Evolutionary conservation across 768 basidiomycete genomes (phyloP), one percentile per base, ranked within the genome.

Genomic region (Lenzites betulinus): DNA sequence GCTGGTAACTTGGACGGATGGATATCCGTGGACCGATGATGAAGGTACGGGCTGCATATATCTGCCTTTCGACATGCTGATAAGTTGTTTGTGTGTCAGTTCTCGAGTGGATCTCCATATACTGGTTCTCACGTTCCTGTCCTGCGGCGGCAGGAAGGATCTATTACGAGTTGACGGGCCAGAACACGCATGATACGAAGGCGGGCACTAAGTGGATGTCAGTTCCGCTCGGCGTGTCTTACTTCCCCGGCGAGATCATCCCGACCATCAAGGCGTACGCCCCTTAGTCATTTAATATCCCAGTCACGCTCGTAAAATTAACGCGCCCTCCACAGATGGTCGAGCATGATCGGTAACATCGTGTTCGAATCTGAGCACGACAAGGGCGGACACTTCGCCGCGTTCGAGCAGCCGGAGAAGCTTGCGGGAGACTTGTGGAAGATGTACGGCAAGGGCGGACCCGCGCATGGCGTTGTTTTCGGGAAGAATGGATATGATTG

Each of bases 1-100:
- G 55, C 66, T 68, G 22, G 63, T 71, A 2, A 38, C 20, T 1
- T 73, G 71, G 75, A 63, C 74, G 0, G 84, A 86, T 63, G 62
- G 67, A 1, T 85, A 87, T 67, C 76, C 77, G 0, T 87, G 85
- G 84, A 74, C 75, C 12, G 82, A 83, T 48, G 84, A 86, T 26
- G 82, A 86, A 72, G 75, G 86, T 80, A n/a, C 2, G 39, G 7
- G 22, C 23, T 30, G 15, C 51, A 12, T 46, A 7, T 13, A 11
- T 51, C 16, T 9, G 20, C 7, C 7, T 51, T 13, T 15, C 33
- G 3, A 11, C 23, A 35, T 30, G 46, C 26, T 50, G 33, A 23
- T 16, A 22, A 18, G 1, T 23, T 16, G 0, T 4, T 20, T 2
- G 11, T 18, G 18, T 18, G 1, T 1, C 44, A 76, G 75, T 76